These are phyloP conservation scores for Talaromyces amestolkiae DNA, from an alignment of 2,329 filamentous ascomycete genomes.

Conservation along the genomic window DNA sequence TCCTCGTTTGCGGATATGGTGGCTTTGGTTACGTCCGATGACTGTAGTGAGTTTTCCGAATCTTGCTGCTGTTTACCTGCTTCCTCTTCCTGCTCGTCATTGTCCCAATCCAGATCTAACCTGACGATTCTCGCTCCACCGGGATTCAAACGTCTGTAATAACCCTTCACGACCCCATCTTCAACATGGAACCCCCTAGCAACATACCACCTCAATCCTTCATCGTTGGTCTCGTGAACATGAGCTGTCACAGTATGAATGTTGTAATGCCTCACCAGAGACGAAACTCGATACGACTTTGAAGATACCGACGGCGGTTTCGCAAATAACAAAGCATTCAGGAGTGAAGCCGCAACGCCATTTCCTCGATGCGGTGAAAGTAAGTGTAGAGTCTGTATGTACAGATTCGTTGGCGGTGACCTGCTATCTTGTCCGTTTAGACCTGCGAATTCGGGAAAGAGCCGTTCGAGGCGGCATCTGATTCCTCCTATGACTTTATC, in stretches of 20 bases:
- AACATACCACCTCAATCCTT: constrained; percentile 60
- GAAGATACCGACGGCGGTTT: constrained; percentile 17
- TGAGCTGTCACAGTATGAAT: constrained; percentile 58
- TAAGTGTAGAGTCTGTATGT: constrained; percentile 61
- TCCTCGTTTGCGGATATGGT: background rate
- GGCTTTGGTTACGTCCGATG: background rate
- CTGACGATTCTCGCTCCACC: constrained; percentile 54
- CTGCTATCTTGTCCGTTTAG: constrained; percentile 9
- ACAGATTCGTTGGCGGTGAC: constrained; percentile 46
- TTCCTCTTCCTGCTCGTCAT: constrained; percentile 21
- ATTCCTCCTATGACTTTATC: constrained; percentile 51
- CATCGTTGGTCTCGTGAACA: constrained; percentile 62
- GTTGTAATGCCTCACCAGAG: constrained; percentile 48
- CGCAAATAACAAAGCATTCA: constrained; percentile 44
- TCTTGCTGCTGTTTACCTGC: background rate
- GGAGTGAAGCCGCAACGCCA: constrained; percentile 57
- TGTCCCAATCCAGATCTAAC: constrained; percentile 34
- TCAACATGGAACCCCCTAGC: constrained; percentile 56
- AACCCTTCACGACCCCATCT: constrained; percentile 52
- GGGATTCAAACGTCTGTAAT: constrained; percentile 60
- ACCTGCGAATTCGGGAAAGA: constrained; percentile 23
- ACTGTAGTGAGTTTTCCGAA: background rate
- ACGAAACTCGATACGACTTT: constrained; percentile 28
- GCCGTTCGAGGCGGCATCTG: constrained; percentile 46
- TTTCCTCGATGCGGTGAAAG: constrained; percentile 59